Conservation (phyloP, 345 rosid genomes). For the Carallia brachiata region DNA sequence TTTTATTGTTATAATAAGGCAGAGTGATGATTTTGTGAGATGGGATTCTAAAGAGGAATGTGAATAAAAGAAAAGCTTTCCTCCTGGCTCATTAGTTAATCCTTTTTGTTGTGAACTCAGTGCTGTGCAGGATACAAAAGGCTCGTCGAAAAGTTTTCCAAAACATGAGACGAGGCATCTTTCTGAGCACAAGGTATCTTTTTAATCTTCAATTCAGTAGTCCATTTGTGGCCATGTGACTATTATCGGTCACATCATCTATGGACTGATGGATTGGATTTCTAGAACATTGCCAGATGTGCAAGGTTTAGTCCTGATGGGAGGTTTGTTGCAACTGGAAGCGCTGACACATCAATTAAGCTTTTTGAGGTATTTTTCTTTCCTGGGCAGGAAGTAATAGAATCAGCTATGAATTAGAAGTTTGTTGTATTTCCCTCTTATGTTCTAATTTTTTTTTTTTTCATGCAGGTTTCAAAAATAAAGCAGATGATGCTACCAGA, state of each 20-base stretch:
- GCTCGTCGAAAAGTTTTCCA: conserved; percentile 56
- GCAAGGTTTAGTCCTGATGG: conserved; percentile 91
- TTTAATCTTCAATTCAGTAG: not conserved
- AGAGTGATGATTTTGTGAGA: too few species aligned
- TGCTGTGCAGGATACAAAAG: conserved; percentile 50
- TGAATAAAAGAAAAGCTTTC: too few species aligned
- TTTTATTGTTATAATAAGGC: not conserved
- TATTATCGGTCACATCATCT: not conserved
- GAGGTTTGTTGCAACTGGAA: conserved; percentile 77
- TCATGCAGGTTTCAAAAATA: conserved; percentile 59
- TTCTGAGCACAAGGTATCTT: conserved; percentile 74
- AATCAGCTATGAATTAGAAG: not conserved
- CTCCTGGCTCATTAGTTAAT: not conserved
- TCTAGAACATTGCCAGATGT: conserved; percentile 79
- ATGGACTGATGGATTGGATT: conserved; percentile 18
- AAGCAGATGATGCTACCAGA: conserved; percentile 81
- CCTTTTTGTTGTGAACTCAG: conserved; percentile 33
- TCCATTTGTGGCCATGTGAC: not conserved
- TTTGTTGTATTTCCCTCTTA: not conserved
- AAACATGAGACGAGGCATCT: conserved; percentile 62
- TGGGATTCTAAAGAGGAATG: not conserved
- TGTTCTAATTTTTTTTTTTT: conserved; percentile 15
- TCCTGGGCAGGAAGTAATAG: not conserved
- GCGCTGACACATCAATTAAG: conserved; percentile 84
- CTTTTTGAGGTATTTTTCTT: conserved; percentile 63